phyloP scores from a whole-genome alignment of 208 protist genomes.

The Trypanosoma mega region DNA sequence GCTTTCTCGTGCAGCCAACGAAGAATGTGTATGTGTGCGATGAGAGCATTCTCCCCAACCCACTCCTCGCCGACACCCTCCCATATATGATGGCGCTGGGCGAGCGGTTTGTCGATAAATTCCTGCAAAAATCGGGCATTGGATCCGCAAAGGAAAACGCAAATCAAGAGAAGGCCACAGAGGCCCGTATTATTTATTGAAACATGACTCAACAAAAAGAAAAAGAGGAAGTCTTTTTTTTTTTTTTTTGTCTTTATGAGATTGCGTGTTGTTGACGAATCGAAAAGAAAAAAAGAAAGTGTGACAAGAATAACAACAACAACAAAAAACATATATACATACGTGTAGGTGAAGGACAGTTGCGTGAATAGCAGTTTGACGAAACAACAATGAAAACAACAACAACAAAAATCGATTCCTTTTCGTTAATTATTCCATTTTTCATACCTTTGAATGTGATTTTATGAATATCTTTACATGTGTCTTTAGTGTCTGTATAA shows the following conservation, averaged over 20 bases:
- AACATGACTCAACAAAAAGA: not conserved
- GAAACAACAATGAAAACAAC: too few relatives aligned
- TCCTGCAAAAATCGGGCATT: constrained; percentile 50
- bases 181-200: constrained; percentile 70
- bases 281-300: not conserved
- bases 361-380: too few relatives aligned
- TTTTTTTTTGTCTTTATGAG: constrained; percentile 7
- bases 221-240: not conserved
- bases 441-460: constrained; percentile 10
- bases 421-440: constrained; percentile 10
- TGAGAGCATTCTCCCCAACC: constrained; percentile 57
- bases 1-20: constrained; percentile 52
- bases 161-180: constrained; percentile 18
- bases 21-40: constrained; percentile 78
- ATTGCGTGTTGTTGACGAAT: not conserved
- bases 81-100: constrained; percentile 71
- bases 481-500: constrained; percentile 10
- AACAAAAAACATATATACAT: constrained; percentile 6
- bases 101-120: constrained; percentile 58
- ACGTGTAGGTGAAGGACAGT: too few relatives aligned
- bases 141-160: constrained; percentile 32
- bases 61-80: constrained; percentile 49
- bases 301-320: not conserved
- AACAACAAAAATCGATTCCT: too few relatives aligned
- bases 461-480: constrained; percentile 10